Conservation (phyloP, 2,329 filamentous ascomycete genomes). For the Aspergillus fijiensis region DNA sequence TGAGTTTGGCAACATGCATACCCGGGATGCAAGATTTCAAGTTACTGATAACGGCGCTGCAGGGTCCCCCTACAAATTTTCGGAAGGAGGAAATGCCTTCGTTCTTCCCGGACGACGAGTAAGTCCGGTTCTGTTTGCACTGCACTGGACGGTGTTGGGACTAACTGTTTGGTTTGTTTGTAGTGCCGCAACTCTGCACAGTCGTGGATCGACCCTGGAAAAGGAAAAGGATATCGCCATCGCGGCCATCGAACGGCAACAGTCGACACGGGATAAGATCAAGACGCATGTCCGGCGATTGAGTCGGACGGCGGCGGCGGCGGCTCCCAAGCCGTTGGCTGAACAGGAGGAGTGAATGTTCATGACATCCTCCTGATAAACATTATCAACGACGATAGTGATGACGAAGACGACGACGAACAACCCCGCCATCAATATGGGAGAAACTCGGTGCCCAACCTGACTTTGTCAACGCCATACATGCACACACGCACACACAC, state of each 20-base stretch:
- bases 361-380: too few relatives aligned
- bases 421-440: neutral
- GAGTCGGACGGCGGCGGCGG: slow-evolving; percentile 27
- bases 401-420: neutral
- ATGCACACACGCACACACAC: neutral
- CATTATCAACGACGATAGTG: neutral
- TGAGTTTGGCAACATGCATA: slow-evolving; percentile 19
- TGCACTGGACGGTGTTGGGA: slow-evolving; percentile 1
- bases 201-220: slow-evolving; percentile 24
- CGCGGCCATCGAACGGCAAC: slow-evolving; percentile 25
- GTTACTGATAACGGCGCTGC: neutral
- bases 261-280: slow-evolving; percentile 31
- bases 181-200: slow-evolving; percentile 38
- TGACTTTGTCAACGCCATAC: neutral
- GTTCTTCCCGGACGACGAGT: slow-evolving; percentile 43
- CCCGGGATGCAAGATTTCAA: neutral
- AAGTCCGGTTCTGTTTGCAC: slow-evolving; percentile 20
- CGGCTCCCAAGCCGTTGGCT: slow-evolving; percentile 19
- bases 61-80: slow-evolving; percentile 47
- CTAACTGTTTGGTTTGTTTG: slow-evolving; percentile 12
- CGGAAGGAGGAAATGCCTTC: slow-evolving; percentile 43
- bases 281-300: slow-evolving; percentile 30
- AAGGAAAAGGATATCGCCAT: slow-evolving; percentile 31
- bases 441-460: neutral
- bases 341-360: slow-evolving; percentile 13